A percentile compares a stretch with the other conserved stretches of the same genome.
Evolutionary conservation across 805 yeast species (phyloP).

Genomic region (Torulaspora indica): DNA sequence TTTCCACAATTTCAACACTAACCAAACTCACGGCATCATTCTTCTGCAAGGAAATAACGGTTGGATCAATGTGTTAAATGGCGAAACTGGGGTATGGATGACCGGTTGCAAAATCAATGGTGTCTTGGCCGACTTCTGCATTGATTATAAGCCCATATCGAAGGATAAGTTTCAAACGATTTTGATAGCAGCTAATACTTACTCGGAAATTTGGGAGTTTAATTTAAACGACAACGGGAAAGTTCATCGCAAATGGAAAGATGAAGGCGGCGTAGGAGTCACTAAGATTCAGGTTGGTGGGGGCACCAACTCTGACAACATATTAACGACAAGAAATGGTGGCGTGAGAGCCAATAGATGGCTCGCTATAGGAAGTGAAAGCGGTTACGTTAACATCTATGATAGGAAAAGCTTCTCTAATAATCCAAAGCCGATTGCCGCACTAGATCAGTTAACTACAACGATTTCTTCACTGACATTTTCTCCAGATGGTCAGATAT

Average conservation of each 20-base stretch:
- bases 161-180: conserved; percentile 30
- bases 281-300: conserved; percentile 76
- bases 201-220: conserved; percentile 91
- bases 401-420: conserved; percentile 44
- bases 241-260: conserved; percentile 70
- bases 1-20: conserved; percentile 21
- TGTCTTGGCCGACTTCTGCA: conserved; percentile 63
- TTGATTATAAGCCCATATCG: conserved; percentile 33
- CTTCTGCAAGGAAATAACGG: conserved; percentile 84
- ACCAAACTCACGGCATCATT: conserved; percentile 53
- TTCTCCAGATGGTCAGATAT: conserved; percentile 81
- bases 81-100: conserved; percentile 79
- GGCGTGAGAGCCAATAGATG: conserved; percentile 49
- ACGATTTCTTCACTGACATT: conserved; percentile 69
- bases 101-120: conserved; percentile 89
- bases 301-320: conserved; percentile 31
- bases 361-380: conserved; percentile 83
- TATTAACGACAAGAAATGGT: conserved; percentile 22
- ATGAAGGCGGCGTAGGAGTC: conserved; percentile 78
- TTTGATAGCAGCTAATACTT: conserved; percentile 59
- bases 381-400: conserved; percentile 86
- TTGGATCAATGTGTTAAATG: conserved; percentile 79
- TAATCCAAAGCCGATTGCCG: conserved; percentile 48
- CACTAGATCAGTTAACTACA: conserved; percentile 76
- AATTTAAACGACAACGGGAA: conserved; percentile 44